These are phyloP conservation scores for Parafenestella ontariensis DNA, from an alignment of 2,329 filamentous ascomycete species.

Conservation along the genomic window DNA sequence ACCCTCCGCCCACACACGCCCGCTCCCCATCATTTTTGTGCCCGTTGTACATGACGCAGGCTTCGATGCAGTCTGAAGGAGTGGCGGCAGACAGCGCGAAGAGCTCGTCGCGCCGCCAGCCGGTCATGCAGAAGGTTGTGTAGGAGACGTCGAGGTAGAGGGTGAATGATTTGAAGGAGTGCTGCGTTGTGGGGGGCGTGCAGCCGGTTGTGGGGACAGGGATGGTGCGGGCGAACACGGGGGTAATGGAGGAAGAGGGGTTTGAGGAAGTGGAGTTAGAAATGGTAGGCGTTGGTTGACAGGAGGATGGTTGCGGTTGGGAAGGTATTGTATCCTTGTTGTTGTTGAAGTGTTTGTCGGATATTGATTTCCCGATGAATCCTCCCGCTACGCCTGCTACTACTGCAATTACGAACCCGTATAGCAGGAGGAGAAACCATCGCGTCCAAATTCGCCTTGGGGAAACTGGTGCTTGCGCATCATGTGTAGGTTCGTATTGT, in stretches of 20 bases:
- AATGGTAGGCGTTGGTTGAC: too few relatives aligned
- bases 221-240: not conserved
- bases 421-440: conserved; percentile 4
- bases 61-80: conserved; percentile 12
- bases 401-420: conserved; percentile 1
- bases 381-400: conserved; percentile 6
- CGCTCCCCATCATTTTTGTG: not conserved
- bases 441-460: not conserved
- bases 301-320: not conserved
- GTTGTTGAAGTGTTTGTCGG: not conserved
- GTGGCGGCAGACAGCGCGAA: not conserved
- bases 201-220: conserved; percentile 1
- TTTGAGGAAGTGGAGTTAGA: too few relatives aligned
- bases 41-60: conserved; percentile 12
- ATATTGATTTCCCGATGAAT: conserved; percentile 5
- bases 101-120: conserved; percentile 1
- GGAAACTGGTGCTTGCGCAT: not conserved
- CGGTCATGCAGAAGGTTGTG: conserved; percentile 1
- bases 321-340: not conserved
- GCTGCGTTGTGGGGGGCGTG: not conserved
- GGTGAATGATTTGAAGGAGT: not conserved
- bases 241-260: not conserved
- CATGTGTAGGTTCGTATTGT: not conserved
- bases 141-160: not conserved
- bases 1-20: conserved; percentile 10